Conservation (phyloP, 1,284 basidiomycete species). For the Ustilago sp. region DNA sequence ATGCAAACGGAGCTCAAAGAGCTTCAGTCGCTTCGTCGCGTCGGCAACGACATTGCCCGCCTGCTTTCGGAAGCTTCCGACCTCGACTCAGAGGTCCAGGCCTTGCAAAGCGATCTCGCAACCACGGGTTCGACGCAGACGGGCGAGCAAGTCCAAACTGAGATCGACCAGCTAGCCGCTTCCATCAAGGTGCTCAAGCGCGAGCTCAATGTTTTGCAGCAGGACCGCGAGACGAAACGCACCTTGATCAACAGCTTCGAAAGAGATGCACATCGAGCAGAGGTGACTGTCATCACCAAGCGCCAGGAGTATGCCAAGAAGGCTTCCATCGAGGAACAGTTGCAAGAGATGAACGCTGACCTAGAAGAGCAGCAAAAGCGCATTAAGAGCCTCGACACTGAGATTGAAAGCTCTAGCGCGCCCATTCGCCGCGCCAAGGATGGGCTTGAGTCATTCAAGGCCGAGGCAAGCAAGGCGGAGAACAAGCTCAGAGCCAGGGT, state of each 20-base stretch:
- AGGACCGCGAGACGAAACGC: constrained; percentile 54
- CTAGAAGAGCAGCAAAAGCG: constrained; percentile 71
- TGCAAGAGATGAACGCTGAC: constrained; percentile 73
- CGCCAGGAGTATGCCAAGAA: constrained; percentile 51
- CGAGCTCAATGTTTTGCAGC: constrained; percentile 54
- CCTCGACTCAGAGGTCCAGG: constrained; percentile 46
- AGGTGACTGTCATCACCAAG: constrained; percentile 70
- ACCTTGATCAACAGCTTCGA: constrained; percentile 48
- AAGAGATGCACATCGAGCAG: constrained; percentile 47
- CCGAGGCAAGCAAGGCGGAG: constrained; percentile 74
- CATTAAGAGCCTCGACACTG: constrained; percentile 73
- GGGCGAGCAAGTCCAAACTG: constrained; percentile 54
- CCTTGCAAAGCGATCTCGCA: constrained; percentile 51
- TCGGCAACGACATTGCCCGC: constrained; percentile 49
- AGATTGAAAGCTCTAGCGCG: constrained; percentile 76
- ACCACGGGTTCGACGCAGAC: constrained; percentile 57
- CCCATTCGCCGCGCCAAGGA: constrained; percentile 79
- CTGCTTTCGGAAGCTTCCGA: constrained; percentile 36
- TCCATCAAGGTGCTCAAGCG: constrained; percentile 56
- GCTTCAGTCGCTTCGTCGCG: constrained; percentile 42
- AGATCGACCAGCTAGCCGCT: constrained; percentile 55
- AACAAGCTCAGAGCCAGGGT: constrained; percentile 72
- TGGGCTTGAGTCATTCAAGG: constrained; percentile 75
- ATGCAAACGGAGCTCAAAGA: constrained; percentile 48
- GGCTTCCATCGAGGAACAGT: constrained; percentile 40